Base-by-base conservation (phyloP, 352 stramenopile species). In the Pythium sukuiense region DNA sequence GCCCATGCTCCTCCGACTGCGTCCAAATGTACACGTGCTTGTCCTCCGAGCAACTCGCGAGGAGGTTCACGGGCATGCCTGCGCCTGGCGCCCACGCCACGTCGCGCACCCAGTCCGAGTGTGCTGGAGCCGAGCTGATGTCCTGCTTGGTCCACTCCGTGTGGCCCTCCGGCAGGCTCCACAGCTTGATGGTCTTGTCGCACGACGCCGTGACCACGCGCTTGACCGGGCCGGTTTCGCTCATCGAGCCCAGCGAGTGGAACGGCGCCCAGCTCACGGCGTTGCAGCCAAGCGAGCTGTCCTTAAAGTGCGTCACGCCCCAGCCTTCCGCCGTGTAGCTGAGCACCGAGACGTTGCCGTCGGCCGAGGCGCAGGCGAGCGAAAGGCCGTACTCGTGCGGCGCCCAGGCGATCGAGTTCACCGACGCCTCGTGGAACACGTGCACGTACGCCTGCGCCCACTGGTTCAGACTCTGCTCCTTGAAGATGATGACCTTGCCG, bases 151-250 rank as follows among this genome's bases (percentile, higher is more conserved):
- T 82, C 87, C 87, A 96, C 65, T 94, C 81, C 8, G 76, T 87
- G 61, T 90, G 72, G 32, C 83, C 85, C 27, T 93, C 84, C 1
- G 63, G 39, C 18, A 96, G 65, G 73, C 80, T 93, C 95, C 96
- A 99, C 71, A 99, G 89, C 70, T 98, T 96, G 76, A 99, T 96
- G 11, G 85, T 90, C 82, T 99, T 99, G 78, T 99, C 97, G 74
- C 97, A 99, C 52, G 95, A 98, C 6, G 88, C 98, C 6, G 97
- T 99, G 41, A 98, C 97, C 4, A 99, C 67, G 33, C 93, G 86
- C 48, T 81, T 77, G 49, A 87, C 78, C 32, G 73, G 71, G 6
- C 78, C 83, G 9, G 71, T 68, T 26, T 84, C 79, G 61, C 69
- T 54, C 60, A 74, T 76, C 24, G 71, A 78, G 11, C 82, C 78